Base-by-base conservation (phyloP, 306 rosid species). In the Cicer arietinum region DNA sequence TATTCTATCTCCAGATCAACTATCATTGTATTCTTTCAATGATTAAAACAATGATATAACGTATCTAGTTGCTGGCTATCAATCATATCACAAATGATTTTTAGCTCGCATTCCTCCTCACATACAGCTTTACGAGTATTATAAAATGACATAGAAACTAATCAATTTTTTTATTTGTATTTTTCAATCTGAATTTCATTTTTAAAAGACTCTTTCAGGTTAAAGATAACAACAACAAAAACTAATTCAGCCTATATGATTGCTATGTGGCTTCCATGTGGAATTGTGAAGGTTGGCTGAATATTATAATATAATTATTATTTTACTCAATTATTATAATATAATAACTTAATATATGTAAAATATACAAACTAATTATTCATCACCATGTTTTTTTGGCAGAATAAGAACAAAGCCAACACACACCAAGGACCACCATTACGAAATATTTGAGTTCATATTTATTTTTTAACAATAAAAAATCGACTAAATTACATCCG, bases 251-350 rank as follows among this genome's bases (percentile, higher is more conserved):
- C 53, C 51, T 51, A 86, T 51, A 86, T 78, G 85, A 86, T 80
- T 75, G 71, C 54, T 61, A 22, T 82, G 85, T 74, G 66, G 84
- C 57, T 77, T 79, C 79, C 91, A 80, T 77, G 90, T 86, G 93
- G 82, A 84, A 84, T 76, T 67, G 75, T 75, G 57, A 71, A 74
- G 57, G 62, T 46, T 64, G 22, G 60, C 35, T 74, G 35, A 57
- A 64, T 46, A 67, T 52, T 12, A 44, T 35, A 43, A 30, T 17
- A 30, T 30, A 30, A 30, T 4, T 30, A 30, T 30, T 30, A 30
- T 30, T 30, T 30, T 30, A 30, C 37, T 30, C 37, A 30, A 30
- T 30, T 30, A 30, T 30, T 30, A 30, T 30, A 30, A 0, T 52
- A 52, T 62, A 7, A 45, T 35, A 54, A 37, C 9, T 18, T 54